phyloP scores from a whole-genome alignment of 169 alveolate genomes.

The Babesia bigemina region DNA sequence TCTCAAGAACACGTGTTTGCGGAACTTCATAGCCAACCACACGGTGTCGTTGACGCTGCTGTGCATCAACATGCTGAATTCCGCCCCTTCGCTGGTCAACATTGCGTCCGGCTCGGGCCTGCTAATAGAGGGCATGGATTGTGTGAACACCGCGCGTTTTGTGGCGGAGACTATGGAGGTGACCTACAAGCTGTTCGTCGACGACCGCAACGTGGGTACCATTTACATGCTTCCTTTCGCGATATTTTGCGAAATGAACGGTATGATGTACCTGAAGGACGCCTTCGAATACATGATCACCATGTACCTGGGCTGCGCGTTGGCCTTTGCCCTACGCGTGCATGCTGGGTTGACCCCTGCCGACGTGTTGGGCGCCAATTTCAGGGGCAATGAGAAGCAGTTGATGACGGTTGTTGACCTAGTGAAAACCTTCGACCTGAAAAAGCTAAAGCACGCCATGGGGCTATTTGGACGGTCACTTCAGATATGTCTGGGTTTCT shows the following conservation, averaged over 20 bases:
- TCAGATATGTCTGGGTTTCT: slow-evolving; percentile 53
- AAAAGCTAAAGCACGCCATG: slow-evolving; percentile 31
- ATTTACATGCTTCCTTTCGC: slow-evolving; percentile 33
- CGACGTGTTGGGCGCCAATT: slow-evolving; percentile 39
- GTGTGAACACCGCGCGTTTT: slow-evolving; percentile 47
- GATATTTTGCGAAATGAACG: slow-evolving; percentile 38
- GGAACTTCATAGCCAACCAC: slow-evolving; percentile 23
- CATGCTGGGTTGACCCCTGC: slow-evolving; percentile 26
- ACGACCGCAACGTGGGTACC: slow-evolving; percentile 31
- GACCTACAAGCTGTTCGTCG: slow-evolving; percentile 42
- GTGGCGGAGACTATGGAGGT: slow-evolving; percentile 63
- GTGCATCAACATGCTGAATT: slow-evolving; percentile 15
- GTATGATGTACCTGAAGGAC: slow-evolving; percentile 17
- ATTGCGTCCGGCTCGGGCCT: slow-evolving; percentile 10
- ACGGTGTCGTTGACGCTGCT: slow-evolving; percentile 23
- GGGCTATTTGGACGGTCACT: slow-evolving; percentile 13
- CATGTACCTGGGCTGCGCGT: slow-evolving; percentile 41
- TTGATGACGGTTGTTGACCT: slow-evolving; percentile 10
- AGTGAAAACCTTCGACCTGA: slow-evolving; percentile 8
- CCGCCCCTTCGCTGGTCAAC: slow-evolving; percentile 8
- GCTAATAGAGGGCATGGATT: slow-evolving; percentile 20
- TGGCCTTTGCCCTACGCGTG: slow-evolving; percentile 42
- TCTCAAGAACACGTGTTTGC: slow-evolving; percentile 28
- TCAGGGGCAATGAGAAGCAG: not conserved
- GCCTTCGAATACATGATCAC: slow-evolving; percentile 39